These are phyloP conservation scores for Chlorophyllum brunneum DNA, from an alignment of 768 basidiomycete species.

Conservation along the genomic window DNA sequence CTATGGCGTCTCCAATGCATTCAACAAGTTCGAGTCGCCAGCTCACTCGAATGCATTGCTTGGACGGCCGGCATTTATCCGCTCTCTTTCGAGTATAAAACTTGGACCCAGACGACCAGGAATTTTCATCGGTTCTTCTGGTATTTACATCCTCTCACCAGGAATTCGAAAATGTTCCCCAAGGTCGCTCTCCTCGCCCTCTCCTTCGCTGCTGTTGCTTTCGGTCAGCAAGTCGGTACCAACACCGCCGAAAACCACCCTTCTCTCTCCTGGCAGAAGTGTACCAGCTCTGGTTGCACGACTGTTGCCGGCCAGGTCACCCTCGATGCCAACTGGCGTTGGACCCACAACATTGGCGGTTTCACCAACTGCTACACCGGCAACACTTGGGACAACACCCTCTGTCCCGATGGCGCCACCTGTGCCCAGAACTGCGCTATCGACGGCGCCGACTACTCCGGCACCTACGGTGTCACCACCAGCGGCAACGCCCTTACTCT, in stretches of 20 bases:
- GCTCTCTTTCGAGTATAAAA: conserved; percentile 1
- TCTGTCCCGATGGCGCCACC: conserved; percentile 7
- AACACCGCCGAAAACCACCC: conserved; percentile 13
- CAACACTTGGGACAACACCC: conserved; percentile 8
- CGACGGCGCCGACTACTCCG: conserved; percentile 12
- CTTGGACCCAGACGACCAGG: not conserved
- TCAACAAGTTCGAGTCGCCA: not conserved
- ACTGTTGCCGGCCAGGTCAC: conserved; percentile 5
- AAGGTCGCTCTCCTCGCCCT: conserved; percentile 5
- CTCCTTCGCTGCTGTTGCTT: conserved; percentile 7
- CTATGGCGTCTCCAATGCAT: not conserved
- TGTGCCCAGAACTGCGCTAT: conserved; percentile 10
- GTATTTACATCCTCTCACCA: not conserved
- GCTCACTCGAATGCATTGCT: not conserved
- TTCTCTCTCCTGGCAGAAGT: conserved; percentile 12
- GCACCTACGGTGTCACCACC: conserved; percentile 13
- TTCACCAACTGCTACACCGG: conserved; percentile 14
- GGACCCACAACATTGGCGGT: conserved; percentile 7
- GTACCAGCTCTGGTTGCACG: conserved; percentile 8
- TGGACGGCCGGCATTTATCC: not conserved
- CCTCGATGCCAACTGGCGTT: conserved; percentile 14
- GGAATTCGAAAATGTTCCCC: conserved; percentile 3
- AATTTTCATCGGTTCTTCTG: not conserved
- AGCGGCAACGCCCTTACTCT: conserved; percentile 13
- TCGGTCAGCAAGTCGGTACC: conserved; percentile 14